Evolutionary conservation across 2,329 filamentous ascomycete genomes (phyloP).

Genomic region (Fusarium phyllophilum): DNA sequence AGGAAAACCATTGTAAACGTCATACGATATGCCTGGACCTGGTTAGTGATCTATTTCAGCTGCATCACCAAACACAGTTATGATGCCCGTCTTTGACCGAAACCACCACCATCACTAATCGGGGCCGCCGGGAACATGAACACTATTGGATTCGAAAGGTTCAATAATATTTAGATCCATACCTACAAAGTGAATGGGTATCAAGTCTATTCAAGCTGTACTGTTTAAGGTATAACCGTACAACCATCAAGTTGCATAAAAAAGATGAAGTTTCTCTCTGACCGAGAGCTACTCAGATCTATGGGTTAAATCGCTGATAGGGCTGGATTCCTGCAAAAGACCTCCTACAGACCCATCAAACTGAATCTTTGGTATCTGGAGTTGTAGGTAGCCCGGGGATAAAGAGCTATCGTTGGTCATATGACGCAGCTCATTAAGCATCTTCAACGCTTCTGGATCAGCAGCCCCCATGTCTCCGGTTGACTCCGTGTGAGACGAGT

Average conservation of each 20-base stretch:
- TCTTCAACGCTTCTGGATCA: background rate
- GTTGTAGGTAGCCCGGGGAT: background rate
- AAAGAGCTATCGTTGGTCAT: background rate
- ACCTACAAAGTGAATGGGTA: too few species aligned
- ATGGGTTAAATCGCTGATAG: background rate
- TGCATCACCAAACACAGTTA: too few species aligned
- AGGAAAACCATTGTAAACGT: too few species aligned
- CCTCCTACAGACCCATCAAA: background rate
- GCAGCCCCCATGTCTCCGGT: fast-evolving
- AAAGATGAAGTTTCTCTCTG: fast-evolving
- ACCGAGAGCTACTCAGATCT: background rate
- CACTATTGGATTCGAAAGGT: too few species aligned
- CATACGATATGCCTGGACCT: too few species aligned
- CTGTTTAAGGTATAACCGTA: fast-evolving
- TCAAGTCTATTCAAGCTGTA: background rate
- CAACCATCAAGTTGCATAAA: background rate
- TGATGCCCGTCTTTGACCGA: too few species aligned
- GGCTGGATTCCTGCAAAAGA: background rate
- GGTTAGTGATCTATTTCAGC: too few species aligned
- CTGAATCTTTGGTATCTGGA: background rate
- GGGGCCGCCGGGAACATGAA: too few species aligned
- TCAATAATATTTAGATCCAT: too few species aligned
- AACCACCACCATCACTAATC: too few species aligned
- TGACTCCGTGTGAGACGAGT: background rate
- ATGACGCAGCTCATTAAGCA: background rate